These are phyloP conservation scores for Puccinia triticina DNA, from an alignment of 1,284 basidiomycete species.

Conservation along the genomic window DNA sequence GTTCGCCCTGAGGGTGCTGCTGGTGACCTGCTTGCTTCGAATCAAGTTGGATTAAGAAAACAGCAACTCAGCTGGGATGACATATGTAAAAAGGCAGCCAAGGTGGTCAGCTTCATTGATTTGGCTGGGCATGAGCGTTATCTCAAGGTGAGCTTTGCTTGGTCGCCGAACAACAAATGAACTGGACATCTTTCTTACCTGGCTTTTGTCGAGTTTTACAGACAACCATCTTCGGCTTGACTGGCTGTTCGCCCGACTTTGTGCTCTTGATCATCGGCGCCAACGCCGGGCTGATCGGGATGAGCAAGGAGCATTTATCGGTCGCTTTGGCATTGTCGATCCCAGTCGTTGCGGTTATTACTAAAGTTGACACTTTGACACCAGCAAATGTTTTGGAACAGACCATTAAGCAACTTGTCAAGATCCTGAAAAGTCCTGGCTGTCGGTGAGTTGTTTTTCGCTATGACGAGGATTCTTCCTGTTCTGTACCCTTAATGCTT, in stretches of 20 bases:
- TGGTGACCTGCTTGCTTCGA: slow-evolving; percentile 16
- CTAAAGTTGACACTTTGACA: slow-evolving; percentile 94
- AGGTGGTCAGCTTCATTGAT: slow-evolving; percentile 89
- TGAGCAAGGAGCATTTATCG: slow-evolving; percentile 91
- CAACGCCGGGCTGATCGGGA: slow-evolving; percentile 91
- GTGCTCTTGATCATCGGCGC: slow-evolving; percentile 94
- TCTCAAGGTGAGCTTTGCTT: slow-evolving; percentile 62
- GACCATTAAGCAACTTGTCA: slow-evolving; percentile 87
- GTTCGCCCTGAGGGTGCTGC: slow-evolving; percentile 66
- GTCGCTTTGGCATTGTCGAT: slow-evolving; percentile 91
- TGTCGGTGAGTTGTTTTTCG: slow-evolving; percentile 68
- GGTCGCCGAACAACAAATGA: background rate
- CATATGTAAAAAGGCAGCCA: slow-evolving; percentile 85
- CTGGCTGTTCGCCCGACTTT: slow-evolving; percentile 90
- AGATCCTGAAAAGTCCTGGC: slow-evolving; percentile 89
- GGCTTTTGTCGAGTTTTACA: slow-evolving; percentile 61
- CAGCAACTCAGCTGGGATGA: slow-evolving; percentile 92
- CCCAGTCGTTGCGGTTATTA: slow-evolving; percentile 69
- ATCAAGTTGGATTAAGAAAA: slow-evolving; percentile 61
- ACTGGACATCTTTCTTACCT: background rate
- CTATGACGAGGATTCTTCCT: slow-evolving; percentile 38
- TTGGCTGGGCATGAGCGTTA: slow-evolving; percentile 88
- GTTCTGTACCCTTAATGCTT: slow-evolving; percentile 45
- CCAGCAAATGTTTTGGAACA: slow-evolving; percentile 85
- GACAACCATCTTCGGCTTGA: slow-evolving; percentile 92